phyloP scores from a whole-genome alignment of 202 grass and related monocot species.

The Dendrocalamus latiflorus region DNA sequence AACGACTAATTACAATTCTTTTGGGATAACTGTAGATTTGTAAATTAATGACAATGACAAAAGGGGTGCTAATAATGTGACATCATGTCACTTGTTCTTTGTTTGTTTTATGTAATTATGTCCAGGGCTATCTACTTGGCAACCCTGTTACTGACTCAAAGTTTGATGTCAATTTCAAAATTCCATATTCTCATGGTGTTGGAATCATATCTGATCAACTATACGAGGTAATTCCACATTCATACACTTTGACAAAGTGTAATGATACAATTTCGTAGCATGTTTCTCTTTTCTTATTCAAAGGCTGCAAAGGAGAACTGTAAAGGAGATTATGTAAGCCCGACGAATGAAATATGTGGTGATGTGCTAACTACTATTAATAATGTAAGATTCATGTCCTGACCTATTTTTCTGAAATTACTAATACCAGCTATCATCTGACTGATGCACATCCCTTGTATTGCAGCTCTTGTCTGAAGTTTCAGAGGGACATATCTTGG shows the following conservation, averaged over 20 bases:
- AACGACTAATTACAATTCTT: not conserved
- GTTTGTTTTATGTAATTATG: not conserved
- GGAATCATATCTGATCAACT: slow-evolving; percentile 61
- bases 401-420: not conserved
- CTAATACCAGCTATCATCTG: not conserved
- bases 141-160: slow-evolving; percentile 32
- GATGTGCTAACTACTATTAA: not conserved
- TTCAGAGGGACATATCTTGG: not conserved
- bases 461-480: slow-evolving; percentile 37
- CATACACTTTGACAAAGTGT: not conserved
- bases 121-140: slow-evolving; percentile 50
- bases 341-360: slow-evolving; percentile 1
- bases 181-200: slow-evolving; percentile 35
- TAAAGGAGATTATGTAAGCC: slow-evolving; percentile 19
- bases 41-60: not conserved
- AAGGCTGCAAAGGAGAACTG: slow-evolving; percentile 9
- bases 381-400: slow-evolving; percentile 16
- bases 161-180: slow-evolving; percentile 12
- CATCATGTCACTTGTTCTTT: not conserved
- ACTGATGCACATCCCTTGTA: not conserved
- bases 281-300: not conserved
- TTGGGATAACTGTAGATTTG: too few relatives aligned
- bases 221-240: slow-evolving; percentile 27
- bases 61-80: not conserved
- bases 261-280: not conserved